Conservation (phyloP, 192 early-diverging fungal species). For the Backusella psychrophila region DNA sequence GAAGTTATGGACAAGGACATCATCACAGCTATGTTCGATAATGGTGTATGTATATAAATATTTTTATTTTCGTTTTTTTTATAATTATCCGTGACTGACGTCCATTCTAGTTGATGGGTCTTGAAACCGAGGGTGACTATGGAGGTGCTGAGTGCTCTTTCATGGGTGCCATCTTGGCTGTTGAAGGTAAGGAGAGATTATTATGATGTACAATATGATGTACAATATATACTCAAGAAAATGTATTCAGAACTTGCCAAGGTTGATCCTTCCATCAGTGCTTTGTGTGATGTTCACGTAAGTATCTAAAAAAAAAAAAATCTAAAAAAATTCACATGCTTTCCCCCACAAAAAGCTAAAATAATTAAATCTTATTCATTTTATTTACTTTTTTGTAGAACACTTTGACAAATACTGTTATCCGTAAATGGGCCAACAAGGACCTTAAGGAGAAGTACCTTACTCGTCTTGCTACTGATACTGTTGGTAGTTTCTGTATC, state of each 20-base stretch:
- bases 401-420: conserved; percentile 90
- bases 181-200: conserved; percentile 58
- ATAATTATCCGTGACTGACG: background rate
- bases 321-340: background rate
- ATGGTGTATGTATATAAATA: conserved; percentile 60
- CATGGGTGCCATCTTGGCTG: conserved; percentile 70
- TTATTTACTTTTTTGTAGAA: conserved; percentile 65
- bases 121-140: conserved; percentile 80
- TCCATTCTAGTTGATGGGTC: conserved; percentile 74
- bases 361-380: conserved; percentile 24
- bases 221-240: background rate
- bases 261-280: conserved; percentile 87
- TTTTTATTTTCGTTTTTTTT: background rate
- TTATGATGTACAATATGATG: no score
- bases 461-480: conserved; percentile 72
- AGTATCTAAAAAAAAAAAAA: background rate
- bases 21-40: conserved; percentile 83
- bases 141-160: conserved; percentile 81
- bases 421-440: conserved; percentile 76
- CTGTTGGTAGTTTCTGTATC: conserved; percentile 42
- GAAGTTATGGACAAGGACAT: conserved; percentile 80
- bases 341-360: background rate
- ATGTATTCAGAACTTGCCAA: conserved; percentile 75
- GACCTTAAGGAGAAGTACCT: conserved; percentile 81
- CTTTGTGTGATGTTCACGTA: conserved; percentile 83